Evolutionary conservation across 2,329 filamentous ascomycete genomes (phyloP).

Genomic region (Fusarium piperis): DNA sequence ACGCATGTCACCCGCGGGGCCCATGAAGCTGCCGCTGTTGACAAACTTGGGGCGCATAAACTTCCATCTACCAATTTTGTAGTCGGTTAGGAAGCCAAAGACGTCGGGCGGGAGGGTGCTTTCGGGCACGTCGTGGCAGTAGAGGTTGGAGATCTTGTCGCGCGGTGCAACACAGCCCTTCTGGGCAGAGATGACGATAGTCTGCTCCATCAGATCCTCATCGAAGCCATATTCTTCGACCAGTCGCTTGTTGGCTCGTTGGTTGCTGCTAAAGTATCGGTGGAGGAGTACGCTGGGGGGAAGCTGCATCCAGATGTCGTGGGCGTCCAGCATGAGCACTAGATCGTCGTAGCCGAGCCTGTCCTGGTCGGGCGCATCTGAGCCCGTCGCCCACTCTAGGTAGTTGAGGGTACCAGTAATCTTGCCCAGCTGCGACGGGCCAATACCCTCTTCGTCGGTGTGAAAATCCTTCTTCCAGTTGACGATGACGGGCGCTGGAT

Average conservation of each 20-base stretch:
- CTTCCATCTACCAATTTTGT: constrained; percentile 20
- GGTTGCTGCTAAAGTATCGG: constrained; percentile 39
- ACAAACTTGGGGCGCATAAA: constrained; percentile 43
- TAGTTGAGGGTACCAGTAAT: constrained; percentile 44
- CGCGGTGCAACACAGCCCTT: constrained; percentile 39
- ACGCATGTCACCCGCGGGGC: constrained; percentile 41
- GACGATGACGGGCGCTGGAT: constrained; percentile 44
- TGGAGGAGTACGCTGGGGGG: constrained; percentile 43
- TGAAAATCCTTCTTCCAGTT: constrained; percentile 44
- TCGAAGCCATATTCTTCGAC: constrained; percentile 30
- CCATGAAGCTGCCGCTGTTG: constrained; percentile 46
- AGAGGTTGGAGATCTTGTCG: constrained; percentile 38
- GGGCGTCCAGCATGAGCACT: constrained; percentile 44
- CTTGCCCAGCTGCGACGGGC: constrained; percentile 43
- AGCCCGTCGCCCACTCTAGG: constrained; percentile 35
- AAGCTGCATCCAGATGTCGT: constrained; percentile 46
- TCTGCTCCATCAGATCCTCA: constrained; percentile 33
- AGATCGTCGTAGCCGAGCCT: constrained; percentile 40
- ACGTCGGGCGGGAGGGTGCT: constrained; percentile 36
- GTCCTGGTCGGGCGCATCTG: constrained; percentile 22
- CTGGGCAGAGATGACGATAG: constrained; percentile 38
- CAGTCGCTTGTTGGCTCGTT: constrained; percentile 33
- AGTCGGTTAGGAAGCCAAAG: constrained; percentile 39
- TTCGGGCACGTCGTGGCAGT: constrained; percentile 37
- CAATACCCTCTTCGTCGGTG: constrained; percentile 34